Conservation (phyloP, 345 rosid species). For the Acer negundo region DNA sequence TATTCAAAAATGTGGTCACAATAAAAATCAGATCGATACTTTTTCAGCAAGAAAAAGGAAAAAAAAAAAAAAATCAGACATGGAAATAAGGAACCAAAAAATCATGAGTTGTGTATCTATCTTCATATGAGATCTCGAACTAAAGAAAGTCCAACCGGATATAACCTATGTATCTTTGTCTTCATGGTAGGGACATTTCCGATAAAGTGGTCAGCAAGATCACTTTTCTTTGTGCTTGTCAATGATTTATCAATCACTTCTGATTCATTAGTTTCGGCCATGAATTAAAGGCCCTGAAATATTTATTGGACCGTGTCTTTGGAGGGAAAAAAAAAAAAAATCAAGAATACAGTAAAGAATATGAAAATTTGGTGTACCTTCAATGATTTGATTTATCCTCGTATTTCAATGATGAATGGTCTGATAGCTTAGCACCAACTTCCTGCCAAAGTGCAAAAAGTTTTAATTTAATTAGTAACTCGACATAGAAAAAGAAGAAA, state of each 20-base stretch:
- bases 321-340: background rate
- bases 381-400: constrained; percentile 43
- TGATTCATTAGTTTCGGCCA: too few relatives aligned
- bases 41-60: background rate
- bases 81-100: too few relatives aligned
- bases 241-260: too few relatives aligned
- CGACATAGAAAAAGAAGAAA: background rate
- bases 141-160: too few relatives aligned
- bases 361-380: constrained; percentile 34
- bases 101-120: too few relatives aligned
- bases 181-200: too few relatives aligned
- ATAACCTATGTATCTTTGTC: too few relatives aligned
- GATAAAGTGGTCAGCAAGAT: too few relatives aligned
- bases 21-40: background rate
- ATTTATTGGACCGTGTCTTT: too few relatives aligned
- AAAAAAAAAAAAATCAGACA: constrained; percentile 11
- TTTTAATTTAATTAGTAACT: constrained; percentile 12
- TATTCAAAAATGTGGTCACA: background rate
- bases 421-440: constrained; percentile 47
- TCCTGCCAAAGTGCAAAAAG: constrained; percentile 44
- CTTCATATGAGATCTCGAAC: too few relatives aligned
- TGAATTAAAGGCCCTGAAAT: too few relatives aligned
- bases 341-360: background rate
- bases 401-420: constrained; percentile 40
- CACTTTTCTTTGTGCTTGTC: too few relatives aligned